Evolutionary conservation across 768 basidiomycete genomes (phyloP).

Genomic region (Leccinum rimulosum): DNA sequence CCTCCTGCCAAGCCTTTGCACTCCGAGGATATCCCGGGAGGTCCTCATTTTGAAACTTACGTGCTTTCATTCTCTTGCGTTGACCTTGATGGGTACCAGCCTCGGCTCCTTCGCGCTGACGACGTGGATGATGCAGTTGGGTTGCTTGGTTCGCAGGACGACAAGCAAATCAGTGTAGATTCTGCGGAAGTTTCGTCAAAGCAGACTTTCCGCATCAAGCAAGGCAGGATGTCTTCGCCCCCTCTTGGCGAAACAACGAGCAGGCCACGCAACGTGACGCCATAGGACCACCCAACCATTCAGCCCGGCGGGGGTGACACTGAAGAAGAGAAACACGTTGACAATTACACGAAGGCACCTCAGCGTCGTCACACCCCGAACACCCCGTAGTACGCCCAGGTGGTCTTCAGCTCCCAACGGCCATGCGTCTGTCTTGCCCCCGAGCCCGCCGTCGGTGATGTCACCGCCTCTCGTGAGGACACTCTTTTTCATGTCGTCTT

Average conservation of each 20-base stretch:
- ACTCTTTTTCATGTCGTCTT: conserved; percentile 47
- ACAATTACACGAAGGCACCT: conserved; percentile 27
- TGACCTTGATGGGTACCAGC: too few species aligned
- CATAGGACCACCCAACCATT: neutral
- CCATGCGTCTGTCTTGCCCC: conserved; percentile 45
- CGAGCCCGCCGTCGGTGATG: conserved; percentile 55
- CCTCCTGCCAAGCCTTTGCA: too few species aligned
- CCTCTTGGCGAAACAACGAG: neutral
- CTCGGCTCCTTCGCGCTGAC: neutral
- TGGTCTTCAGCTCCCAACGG: conserved; percentile 19
- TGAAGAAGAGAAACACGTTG: neutral
- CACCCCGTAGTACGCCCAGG: conserved; percentile 3
- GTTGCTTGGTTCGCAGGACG: neutral
- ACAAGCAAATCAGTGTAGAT: neutral
- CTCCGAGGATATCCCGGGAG: too few species aligned
- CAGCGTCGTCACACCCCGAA: conserved; percentile 17
- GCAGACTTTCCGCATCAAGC: neutral
- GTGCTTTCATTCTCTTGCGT: too few species aligned
- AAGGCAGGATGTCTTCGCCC: neutral
- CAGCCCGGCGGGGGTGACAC: too few species aligned
- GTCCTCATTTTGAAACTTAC: too few species aligned
- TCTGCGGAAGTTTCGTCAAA: neutral
- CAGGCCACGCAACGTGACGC: conserved; percentile 9
- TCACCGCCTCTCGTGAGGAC: conserved; percentile 55
- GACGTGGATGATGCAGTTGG: conserved; percentile 1